These are phyloP conservation scores for Crithidia mellificae DNA, from an alignment of 208 protist genomes.

Conservation along the genomic window DNA sequence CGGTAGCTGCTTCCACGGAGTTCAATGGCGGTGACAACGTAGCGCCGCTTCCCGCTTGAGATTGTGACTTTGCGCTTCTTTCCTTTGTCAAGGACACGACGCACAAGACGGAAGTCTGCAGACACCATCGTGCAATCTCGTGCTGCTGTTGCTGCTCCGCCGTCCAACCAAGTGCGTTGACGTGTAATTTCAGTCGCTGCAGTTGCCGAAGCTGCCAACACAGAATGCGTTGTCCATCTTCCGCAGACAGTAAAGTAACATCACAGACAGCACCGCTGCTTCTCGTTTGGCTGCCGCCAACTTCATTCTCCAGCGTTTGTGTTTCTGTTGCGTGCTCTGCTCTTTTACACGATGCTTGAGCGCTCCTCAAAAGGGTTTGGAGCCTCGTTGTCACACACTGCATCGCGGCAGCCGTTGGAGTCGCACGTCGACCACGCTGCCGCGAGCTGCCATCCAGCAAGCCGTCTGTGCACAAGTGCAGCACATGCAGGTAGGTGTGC, in stretches of 20 bases:
- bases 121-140: background rate
- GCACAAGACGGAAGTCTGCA: background rate
- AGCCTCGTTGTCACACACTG: conserved; percentile 9
- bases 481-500: conserved; percentile 24
- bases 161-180: conserved; percentile 18
- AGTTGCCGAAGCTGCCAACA: conserved; percentile 26
- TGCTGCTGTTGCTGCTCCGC: conserved; percentile 20
- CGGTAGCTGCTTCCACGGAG: conserved; percentile 15
- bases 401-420: conserved; percentile 10
- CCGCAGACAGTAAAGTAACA: background rate
- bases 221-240: conserved; percentile 18
- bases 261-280: no score
- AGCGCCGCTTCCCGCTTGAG: background rate
- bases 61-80: no score
- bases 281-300: no score
- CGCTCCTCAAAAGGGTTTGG: no score
- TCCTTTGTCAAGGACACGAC: background rate
- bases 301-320: no score
- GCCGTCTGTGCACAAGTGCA: conserved; percentile 23
- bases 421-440: conserved; percentile 14
- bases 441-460: conserved; percentile 15
- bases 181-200: conserved; percentile 8
- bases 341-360: no score
- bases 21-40: background rate
- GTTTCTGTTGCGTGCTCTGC: no score